These are phyloP conservation scores for Gliomastix tumulicola DNA, from an alignment of 2,329 filamentous ascomycete species.

Conservation along the genomic window DNA sequence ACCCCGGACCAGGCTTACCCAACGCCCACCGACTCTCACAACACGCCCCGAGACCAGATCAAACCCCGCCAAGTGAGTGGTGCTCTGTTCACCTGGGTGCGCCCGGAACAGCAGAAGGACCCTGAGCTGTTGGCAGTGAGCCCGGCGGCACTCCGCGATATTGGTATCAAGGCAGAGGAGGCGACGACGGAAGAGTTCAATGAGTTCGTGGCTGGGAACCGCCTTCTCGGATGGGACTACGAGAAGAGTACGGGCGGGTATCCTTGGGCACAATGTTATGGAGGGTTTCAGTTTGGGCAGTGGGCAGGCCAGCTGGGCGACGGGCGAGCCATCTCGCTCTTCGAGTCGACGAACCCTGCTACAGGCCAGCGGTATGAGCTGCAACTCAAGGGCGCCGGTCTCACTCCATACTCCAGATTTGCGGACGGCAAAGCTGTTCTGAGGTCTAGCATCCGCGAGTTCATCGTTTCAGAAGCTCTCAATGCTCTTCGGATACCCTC, in stretches of 20 bases:
- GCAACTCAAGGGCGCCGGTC: conserved; percentile 88
- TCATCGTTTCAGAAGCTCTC: conserved; percentile 83
- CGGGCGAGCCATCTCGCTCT: conserved; percentile 87
- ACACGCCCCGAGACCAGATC: conserved; percentile 69
- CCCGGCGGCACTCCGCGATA: conserved; percentile 66
- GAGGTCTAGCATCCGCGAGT: conserved; percentile 88
- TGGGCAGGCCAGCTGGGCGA: conserved; percentile 97
- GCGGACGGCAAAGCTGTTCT: conserved; percentile 94
- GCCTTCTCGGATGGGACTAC: conserved; percentile 71
- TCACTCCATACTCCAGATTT: conserved; percentile 92
- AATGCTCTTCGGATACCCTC: conserved; percentile 80
- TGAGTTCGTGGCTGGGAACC: conserved; percentile 73
- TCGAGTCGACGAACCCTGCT: conserved; percentile 73
- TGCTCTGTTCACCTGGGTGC: conserved; percentile 85
- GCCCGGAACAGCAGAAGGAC: conserved; percentile 64
- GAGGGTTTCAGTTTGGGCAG: conserved; percentile 71
- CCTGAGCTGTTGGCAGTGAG: conserved; percentile 80
- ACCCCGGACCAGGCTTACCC: conserved; percentile 73
- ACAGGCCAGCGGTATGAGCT: conserved; percentile 77
- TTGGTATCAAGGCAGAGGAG: conserved; percentile 68
- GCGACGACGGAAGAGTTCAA: conserved; percentile 67
- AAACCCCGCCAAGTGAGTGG: conserved; percentile 76
- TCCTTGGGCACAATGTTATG: conserved; percentile 98
- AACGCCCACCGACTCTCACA: conserved; percentile 75
- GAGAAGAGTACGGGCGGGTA: conserved; percentile 65